Percentiles rank a stretch among this genome's conserved stretches.
phyloP scores from a whole-genome alignment of 371 early-diverging fungal genomes.

The Mucor piriformis region DNA sequence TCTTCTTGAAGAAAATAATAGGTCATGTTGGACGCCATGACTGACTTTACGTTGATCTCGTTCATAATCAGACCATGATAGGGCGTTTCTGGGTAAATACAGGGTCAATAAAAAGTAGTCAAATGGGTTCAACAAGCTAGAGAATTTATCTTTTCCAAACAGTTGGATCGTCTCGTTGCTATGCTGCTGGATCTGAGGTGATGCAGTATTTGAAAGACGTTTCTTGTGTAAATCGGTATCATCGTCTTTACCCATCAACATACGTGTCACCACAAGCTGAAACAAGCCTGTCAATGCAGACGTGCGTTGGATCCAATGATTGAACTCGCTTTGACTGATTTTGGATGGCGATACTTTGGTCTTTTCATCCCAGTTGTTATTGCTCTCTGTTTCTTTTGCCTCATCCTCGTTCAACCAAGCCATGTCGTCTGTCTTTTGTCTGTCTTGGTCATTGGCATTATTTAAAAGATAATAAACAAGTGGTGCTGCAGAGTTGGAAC shows the following conservation, averaged over 20 bases:
- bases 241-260: constrained; percentile 15
- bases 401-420: constrained; percentile 19
- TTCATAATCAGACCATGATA: constrained; percentile 36
- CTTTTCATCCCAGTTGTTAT: constrained; percentile 22
- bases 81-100: constrained; percentile 29
- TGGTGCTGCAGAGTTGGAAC: not conserved
- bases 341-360: constrained; percentile 8
- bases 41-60: constrained; percentile 12
- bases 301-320: constrained; percentile 30
- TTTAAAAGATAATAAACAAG: constrained; percentile 26
- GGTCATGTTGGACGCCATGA: constrained; percentile 24
- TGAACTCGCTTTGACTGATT: constrained; percentile 24
- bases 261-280: constrained; percentile 12
- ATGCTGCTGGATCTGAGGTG: constrained; percentile 27
- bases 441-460: constrained; percentile 14
- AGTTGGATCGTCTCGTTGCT: not conserved
- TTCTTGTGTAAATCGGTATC: constrained; percentile 16
- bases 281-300: constrained; percentile 24
- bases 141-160: constrained; percentile 19
- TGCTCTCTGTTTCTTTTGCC: not conserved
- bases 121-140: constrained; percentile 33
- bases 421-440: constrained; percentile 20
- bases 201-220: constrained; percentile 26
- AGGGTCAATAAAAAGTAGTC: constrained; percentile 44
- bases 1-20: constrained; percentile 59